A percentile compares a stretch with the other conserved stretches of the same genome.
phyloP scores from a whole-genome alignment of 257 asterid species.

The Scutellaria barbata region DNA sequence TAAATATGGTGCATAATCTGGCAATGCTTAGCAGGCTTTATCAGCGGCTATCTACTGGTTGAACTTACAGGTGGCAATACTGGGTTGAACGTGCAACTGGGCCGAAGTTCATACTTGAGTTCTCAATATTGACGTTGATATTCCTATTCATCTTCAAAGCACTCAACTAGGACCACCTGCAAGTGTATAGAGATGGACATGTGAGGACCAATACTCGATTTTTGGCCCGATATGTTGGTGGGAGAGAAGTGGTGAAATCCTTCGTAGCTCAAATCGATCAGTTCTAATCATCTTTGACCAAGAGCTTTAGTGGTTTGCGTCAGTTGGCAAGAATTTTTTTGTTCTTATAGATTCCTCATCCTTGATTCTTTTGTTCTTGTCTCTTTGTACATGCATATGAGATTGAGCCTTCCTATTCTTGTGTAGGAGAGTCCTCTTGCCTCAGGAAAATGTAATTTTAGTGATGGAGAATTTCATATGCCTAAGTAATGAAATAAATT shows the following conservation, averaged over 20 bases:
- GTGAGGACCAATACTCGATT: not conserved
- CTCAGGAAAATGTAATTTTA: too few species aligned
- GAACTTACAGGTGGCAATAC: slow-evolving; percentile 96
- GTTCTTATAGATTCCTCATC: slow-evolving; percentile 2
- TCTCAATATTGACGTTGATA: slow-evolving; percentile 57
- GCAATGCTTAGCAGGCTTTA: slow-evolving; percentile 87
- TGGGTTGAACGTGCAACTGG: slow-evolving; percentile 43
- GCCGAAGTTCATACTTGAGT: slow-evolving; percentile 56
- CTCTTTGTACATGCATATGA: not conserved
- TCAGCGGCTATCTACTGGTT: slow-evolving; percentile 98
- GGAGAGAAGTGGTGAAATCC: slow-evolving; percentile 25
- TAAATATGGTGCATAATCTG: slow-evolving; percentile 74
- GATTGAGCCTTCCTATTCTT: not conserved
- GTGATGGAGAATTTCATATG: too few species aligned
- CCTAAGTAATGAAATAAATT: too few species aligned
- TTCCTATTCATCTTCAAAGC: slow-evolving; percentile 57
- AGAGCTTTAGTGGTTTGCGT: slow-evolving; percentile 1
- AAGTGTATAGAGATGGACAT: slow-evolving; percentile 16
- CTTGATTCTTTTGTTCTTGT: slow-evolving; percentile 7
- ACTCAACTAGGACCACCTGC: slow-evolving; percentile 41
- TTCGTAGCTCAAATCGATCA: slow-evolving; percentile 1
- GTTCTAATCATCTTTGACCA: not conserved
- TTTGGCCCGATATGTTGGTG: not conserved
- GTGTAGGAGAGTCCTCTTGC: too few species aligned
- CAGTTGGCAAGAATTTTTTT: slow-evolving; percentile 23